Conservation (phyloP, 176 grass and related monocot genomes). For the Ampelocalamus luodianensis region DNA sequence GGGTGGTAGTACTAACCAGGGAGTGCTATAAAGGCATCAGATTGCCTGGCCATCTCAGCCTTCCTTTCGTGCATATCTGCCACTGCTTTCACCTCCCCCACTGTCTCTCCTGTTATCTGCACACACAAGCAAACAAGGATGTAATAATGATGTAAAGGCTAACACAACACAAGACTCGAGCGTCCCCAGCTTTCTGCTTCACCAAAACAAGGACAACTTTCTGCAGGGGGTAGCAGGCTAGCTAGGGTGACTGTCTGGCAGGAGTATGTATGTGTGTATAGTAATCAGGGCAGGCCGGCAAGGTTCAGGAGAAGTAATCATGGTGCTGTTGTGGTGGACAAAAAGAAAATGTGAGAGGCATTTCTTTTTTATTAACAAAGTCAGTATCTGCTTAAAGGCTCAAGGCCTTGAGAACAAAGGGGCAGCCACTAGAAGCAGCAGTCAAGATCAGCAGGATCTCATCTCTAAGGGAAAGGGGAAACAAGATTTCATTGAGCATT, state of each 20-base stretch:
- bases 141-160: neutral
- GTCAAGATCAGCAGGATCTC: constrained; percentile 58
- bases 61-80: constrained; percentile 77
- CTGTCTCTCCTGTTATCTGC: constrained; percentile 71
- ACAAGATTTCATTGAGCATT: constrained; percentile 42
- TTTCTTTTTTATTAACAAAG: constrained; percentile 40
- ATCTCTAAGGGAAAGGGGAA: constrained; percentile 31
- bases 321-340: constrained; percentile 49
- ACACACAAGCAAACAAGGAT: constrained; percentile 29
- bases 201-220: constrained; percentile 1
- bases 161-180: neutral
- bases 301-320: constrained; percentile 48
- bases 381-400: constrained; percentile 48
- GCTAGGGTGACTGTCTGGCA: neutral
- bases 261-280: neutral
- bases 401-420: constrained; percentile 42
- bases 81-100: constrained; percentile 72
- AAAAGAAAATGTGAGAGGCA: constrained; percentile 31
- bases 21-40: constrained; percentile 77
- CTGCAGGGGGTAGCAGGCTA: neutral
- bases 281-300: constrained; percentile 24
- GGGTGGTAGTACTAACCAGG: constrained; percentile 56
- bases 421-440: constrained; percentile 40
- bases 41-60: constrained; percentile 73
- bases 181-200: neutral